Evolutionary conservation across 305 asterid genomes (phyloP).

Genomic region (Fraxinus baroniana): DNA sequence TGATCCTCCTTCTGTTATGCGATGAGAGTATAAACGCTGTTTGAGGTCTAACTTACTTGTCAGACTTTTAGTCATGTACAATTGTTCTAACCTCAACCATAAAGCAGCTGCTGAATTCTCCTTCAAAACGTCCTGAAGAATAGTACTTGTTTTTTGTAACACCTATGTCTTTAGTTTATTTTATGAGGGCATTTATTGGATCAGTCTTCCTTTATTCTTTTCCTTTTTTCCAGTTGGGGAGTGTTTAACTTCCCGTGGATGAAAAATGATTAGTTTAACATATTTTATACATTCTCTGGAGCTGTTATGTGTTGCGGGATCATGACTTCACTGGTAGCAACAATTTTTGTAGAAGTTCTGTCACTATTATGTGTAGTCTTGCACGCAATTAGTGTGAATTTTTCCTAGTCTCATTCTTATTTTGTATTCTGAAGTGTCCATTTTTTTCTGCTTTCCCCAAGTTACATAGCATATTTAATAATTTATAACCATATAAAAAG

Average conservation of each 20-base stretch:
- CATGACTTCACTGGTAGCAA: background rate
- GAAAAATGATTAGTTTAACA: background rate
- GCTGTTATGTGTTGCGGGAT: background rate
- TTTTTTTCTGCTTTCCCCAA: background rate
- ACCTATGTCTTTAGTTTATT: background rate
- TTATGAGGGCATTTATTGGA: background rate
- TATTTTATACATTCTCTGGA: background rate
- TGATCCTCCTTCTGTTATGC: too few species aligned
- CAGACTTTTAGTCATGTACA: too few species aligned
- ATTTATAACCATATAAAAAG: background rate
- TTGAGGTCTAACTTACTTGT: too few species aligned
- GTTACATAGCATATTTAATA: background rate
- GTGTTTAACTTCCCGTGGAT: background rate
- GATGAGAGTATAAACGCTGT: too few species aligned
- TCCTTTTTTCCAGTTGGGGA: background rate
- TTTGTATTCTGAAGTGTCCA: background rate
- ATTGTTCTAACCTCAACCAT: too few species aligned
- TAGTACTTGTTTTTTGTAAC: too few species aligned
- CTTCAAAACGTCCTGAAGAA: too few species aligned
- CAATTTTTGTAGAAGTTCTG: background rate
- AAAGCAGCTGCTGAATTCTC: too few species aligned
- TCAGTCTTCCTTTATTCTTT: background rate
- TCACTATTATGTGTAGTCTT: background rate
- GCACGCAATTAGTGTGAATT: background rate
- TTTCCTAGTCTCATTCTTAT: background rate